Evolutionary conservation across 208 protist genomes (phyloP).

Genomic region (Trypanosoma rangeli): DNA sequence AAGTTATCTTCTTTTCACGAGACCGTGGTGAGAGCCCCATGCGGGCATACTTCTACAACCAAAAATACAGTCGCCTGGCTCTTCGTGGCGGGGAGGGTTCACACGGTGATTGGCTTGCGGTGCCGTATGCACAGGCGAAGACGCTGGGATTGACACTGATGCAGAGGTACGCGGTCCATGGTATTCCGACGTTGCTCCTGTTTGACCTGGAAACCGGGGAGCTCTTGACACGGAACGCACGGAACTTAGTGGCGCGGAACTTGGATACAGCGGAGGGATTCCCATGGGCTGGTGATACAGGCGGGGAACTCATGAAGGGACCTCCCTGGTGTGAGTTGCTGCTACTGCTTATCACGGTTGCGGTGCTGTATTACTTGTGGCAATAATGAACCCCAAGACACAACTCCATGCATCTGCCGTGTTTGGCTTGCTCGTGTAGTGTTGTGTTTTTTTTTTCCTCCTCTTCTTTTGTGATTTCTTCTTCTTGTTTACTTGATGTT

Average conservation of each 20-base stretch:
- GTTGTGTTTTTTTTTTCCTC: slow-evolving; percentile 15
- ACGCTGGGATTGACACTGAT: slow-evolving; percentile 28
- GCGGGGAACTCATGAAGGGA: no score
- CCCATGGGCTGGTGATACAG: slow-evolving; percentile 36
- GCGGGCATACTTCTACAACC: slow-evolving; percentile 65
- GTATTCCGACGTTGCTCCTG: slow-evolving; percentile 45
- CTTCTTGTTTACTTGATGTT: slow-evolving; percentile 11
- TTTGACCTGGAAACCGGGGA: slow-evolving; percentile 41
- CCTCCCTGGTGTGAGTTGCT: neutral
- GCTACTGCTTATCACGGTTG: slow-evolving; percentile 21
- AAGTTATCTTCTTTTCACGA: slow-evolving; percentile 69
- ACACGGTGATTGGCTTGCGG: slow-evolving; percentile 50
- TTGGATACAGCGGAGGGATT: slow-evolving; percentile 38
- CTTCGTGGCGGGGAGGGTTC: slow-evolving; percentile 39
- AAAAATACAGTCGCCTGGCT: slow-evolving; percentile 39
- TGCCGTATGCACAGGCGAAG: slow-evolving; percentile 43
- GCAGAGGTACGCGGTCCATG: slow-evolving; percentile 27
- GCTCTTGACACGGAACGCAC: slow-evolving; percentile 36
- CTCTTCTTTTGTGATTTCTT: slow-evolving; percentile 2
- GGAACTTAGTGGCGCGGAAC: slow-evolving; percentile 33
- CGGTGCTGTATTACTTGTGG: slow-evolving; percentile 8
- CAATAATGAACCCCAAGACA: neutral
- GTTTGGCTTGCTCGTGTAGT: neutral
- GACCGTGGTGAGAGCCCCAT: slow-evolving; percentile 59
- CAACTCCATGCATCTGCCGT: neutral